Evolutionary conservation across 116 monocot species (phyloP), one percentile per base, ranked within the genome.

Genomic region (Dioscorea cayenensis): DNA sequence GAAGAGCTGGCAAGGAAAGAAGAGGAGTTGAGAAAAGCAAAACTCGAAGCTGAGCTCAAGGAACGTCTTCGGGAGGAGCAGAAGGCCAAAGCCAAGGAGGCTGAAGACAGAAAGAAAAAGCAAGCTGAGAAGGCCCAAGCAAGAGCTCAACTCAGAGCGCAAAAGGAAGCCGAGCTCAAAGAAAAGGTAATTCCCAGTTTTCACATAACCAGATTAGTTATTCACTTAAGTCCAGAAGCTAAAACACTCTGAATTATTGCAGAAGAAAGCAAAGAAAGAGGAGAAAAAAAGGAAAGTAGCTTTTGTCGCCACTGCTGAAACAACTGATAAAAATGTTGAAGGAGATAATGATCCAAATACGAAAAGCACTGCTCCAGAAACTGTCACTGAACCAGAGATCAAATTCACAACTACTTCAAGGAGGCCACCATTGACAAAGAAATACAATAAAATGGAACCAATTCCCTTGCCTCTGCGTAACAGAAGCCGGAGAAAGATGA

Each of bases 41-140:
- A 70, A 61, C 79, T 52, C 70, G 86, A 78, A 14, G 79, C 81
- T 6, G 83, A 83, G 62, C 21, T 83, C 72, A 95, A 87, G 77
- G 95, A 95, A 66, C 70, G 71, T 58, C 29, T 67, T 32, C 69
- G 79, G 43, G 25, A 87, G 77, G 95, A 95, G 77, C 91, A 95
- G 68, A 89, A 71, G 61, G 81, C 78, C 20, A 95, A 95, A 71
- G 89, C 89, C 62, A 89, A 78, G 76, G 87, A 91, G 60, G 95
- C 95, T 49, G 91, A 89, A 63, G 95, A 91, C 67, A 74, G 95
- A 58, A 95, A 95, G 80, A 86, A 50, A 69, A 68, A 80, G 16
- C 82, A 85, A 49, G 79, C 80, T 50, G 84, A 87, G 75, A 95
- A 85, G 74, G 86, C 86, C 60, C 86, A 82, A 72, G 87, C 84